A percentile compares a stretch with the other conserved stretches of the same genome.
Conservation (phyloP, 805 yeast genomes). For the Komagataella pastoris region DNA sequence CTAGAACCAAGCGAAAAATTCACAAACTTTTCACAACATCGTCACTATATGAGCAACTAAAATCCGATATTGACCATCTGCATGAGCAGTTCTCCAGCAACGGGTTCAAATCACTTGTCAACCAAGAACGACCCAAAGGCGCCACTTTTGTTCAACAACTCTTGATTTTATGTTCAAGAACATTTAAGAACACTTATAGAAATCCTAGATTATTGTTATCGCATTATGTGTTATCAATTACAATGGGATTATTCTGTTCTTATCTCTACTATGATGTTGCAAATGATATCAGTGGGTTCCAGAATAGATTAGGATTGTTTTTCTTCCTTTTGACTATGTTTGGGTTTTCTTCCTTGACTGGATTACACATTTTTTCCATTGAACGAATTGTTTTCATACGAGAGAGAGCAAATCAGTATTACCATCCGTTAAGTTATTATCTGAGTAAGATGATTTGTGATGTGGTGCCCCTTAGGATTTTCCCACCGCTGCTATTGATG, state of each 20-base stretch:
- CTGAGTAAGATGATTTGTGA: slow-evolving; percentile 80
- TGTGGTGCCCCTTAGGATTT: slow-evolving; percentile 76
- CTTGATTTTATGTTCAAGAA: slow-evolving; percentile 64
- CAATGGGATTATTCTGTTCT: slow-evolving; percentile 79
- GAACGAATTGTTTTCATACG: slow-evolving; percentile 85
- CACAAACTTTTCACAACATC: slow-evolving; percentile 17
- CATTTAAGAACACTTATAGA: slow-evolving; percentile 85
- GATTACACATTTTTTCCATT: slow-evolving; percentile 75
- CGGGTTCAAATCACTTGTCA: slow-evolving; percentile 13
- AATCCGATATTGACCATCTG: slow-evolving; percentile 20
- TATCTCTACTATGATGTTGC: slow-evolving; percentile 68
- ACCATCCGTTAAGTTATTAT: slow-evolving; percentile 78
- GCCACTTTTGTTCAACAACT: slow-evolving; percentile 59
- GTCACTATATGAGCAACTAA: slow-evolving; percentile 24
- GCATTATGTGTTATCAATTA: slow-evolving; percentile 65
- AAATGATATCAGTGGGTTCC: slow-evolving; percentile 92
- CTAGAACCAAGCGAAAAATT: slow-evolving; percentile 6
- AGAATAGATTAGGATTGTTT: slow-evolving; percentile 86
- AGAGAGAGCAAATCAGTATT: slow-evolving; percentile 91
- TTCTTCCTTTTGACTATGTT: slow-evolving; percentile 84
- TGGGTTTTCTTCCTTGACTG: slow-evolving; percentile 90
- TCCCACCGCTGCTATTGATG: slow-evolving; percentile 81
- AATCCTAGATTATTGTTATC: slow-evolving; percentile 82
- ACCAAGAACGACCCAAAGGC: slow-evolving; percentile 18
- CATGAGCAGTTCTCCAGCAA: slow-evolving; percentile 5